Conservation (phyloP, 768 basidiomycete genomes). For the Crepidotus variabilis region DNA sequence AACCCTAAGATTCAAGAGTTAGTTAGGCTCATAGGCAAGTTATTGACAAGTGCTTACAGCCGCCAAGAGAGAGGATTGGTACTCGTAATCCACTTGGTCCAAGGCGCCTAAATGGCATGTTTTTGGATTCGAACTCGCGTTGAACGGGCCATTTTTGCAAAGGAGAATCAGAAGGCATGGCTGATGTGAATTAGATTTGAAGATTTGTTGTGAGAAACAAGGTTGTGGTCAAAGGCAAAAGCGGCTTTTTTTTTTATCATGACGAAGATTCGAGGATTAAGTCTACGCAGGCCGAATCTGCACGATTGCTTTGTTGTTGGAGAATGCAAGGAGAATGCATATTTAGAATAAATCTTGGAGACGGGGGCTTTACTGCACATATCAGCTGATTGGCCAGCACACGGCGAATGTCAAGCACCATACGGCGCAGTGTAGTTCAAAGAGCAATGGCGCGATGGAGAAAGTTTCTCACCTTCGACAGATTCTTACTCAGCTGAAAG, state of each 20-base stretch:
- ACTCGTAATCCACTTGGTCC: conserved; percentile 63
- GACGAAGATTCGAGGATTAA: neutral
- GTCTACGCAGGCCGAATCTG: neutral
- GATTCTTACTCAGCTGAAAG: too few relatives aligned
- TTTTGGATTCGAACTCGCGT: conserved; percentile 45
- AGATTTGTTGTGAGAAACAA: neutral
- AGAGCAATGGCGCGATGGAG: too few relatives aligned
- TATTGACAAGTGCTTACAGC: conserved; percentile 36
- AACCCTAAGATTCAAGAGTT: conserved; percentile 30
- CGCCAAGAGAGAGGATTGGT: conserved; percentile 65
- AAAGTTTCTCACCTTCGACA: too few relatives aligned
- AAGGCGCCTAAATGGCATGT: conserved; percentile 57
- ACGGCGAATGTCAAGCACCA: neutral
- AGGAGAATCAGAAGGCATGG: neutral
- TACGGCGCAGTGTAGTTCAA: too few relatives aligned
- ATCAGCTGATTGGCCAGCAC: neutral
- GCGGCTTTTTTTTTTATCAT: neutral
- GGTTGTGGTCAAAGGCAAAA: neutral
- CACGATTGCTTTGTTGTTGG: too few relatives aligned
- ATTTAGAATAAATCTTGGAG: too few relatives aligned
- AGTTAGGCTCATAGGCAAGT: neutral
- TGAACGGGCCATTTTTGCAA: conserved; percentile 17
- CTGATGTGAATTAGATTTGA: neutral
- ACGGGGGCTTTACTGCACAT: too few relatives aligned
- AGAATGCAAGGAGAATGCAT: too few relatives aligned